Conservation (phyloP, 768 basidiomycete species). For the Guyanaporus albipodus region DNA sequence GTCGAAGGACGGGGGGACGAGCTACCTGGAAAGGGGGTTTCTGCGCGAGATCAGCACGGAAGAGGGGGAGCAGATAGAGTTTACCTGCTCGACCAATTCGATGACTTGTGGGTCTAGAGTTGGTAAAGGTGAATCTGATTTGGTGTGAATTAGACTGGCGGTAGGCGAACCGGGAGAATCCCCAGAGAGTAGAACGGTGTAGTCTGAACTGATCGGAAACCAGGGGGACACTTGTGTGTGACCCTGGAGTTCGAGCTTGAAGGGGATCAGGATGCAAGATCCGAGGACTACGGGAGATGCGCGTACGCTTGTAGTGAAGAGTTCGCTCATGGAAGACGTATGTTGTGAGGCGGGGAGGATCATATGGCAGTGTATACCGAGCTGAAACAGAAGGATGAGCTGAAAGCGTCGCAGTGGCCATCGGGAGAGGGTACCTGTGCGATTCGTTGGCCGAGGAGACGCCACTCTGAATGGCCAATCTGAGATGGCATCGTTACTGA, state of each 20-base stretch:
- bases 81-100: conserved; percentile 14
- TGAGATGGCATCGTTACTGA: conserved; percentile 23
- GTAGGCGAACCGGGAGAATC: conserved; percentile 20
- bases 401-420: neutral
- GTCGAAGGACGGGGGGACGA: conserved; percentile 24
- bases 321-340: conserved; percentile 41
- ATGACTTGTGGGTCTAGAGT: conserved; percentile 11
- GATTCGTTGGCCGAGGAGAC: conserved; percentile 40
- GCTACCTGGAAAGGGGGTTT: neutral
- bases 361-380: conserved; percentile 55
- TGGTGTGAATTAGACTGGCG: conserved; percentile 1
- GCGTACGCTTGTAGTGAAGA: conserved; percentile 48
- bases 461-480: conserved; percentile 38
- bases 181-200: conserved; percentile 44
- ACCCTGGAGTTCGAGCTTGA: conserved; percentile 25
- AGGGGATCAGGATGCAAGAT: conserved; percentile 1
- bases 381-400: conserved; percentile 35
- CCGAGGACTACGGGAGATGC: neutral
- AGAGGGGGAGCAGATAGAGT: neutral
- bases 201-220: conserved; percentile 38
- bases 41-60: conserved; percentile 11
- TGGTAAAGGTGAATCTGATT: neutral
- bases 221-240: conserved; percentile 30
- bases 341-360: conserved; percentile 45
- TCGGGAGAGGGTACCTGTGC: conserved; percentile 38